These are phyloP conservation scores for Apophysomyces ossiformis DNA, from an alignment of 371 early-diverging fungal genomes.

Conservation along the genomic window DNA sequence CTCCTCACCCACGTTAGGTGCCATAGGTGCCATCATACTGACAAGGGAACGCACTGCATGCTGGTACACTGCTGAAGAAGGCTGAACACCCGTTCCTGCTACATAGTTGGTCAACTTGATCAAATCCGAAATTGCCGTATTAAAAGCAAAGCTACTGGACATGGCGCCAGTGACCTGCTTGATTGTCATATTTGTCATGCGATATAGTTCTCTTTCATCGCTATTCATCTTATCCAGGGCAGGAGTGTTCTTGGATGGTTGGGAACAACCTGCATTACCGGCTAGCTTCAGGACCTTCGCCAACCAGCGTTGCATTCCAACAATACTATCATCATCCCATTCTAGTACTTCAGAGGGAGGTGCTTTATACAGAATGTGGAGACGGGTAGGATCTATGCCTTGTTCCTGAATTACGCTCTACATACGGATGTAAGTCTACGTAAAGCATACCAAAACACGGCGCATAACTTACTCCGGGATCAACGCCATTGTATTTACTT, in stretches of 20 bases:
- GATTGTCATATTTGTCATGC: slow-evolving; percentile 44
- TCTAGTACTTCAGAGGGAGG: slow-evolving; percentile 89
- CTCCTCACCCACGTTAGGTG: slow-evolving; percentile 78
- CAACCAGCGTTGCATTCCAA: slow-evolving; percentile 92
- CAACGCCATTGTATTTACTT: slow-evolving; percentile 94
- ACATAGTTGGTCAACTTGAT: slow-evolving; percentile 83
- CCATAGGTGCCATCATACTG: slow-evolving; percentile 79
- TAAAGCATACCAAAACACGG: not conserved
- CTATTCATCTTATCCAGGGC: slow-evolving; percentile 46
- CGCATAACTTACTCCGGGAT: slow-evolving; percentile 67
- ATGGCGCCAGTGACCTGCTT: slow-evolving; percentile 69
- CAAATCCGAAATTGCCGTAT: slow-evolving; percentile 81
- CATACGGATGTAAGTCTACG: not conserved
- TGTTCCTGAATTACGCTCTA: slow-evolving; percentile 67
- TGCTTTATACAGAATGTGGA: slow-evolving; percentile 90
- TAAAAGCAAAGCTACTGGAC: slow-evolving; percentile 66
- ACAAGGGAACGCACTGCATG: slow-evolving; percentile 64
- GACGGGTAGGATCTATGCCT: slow-evolving; percentile 87
- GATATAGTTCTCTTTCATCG: slow-evolving; percentile 64
- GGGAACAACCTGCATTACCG: slow-evolving; percentile 12
- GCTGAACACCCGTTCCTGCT: slow-evolving; percentile 20
- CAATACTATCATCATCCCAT: slow-evolving; percentile 90
- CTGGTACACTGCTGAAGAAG: slow-evolving; percentile 53
- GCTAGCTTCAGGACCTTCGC: slow-evolving; percentile 52
- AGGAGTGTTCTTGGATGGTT: not conserved